phyloP scores from a whole-genome alignment of 2,329 filamentous ascomycete genomes.

The Ophiosphaerella korrae region DNA sequence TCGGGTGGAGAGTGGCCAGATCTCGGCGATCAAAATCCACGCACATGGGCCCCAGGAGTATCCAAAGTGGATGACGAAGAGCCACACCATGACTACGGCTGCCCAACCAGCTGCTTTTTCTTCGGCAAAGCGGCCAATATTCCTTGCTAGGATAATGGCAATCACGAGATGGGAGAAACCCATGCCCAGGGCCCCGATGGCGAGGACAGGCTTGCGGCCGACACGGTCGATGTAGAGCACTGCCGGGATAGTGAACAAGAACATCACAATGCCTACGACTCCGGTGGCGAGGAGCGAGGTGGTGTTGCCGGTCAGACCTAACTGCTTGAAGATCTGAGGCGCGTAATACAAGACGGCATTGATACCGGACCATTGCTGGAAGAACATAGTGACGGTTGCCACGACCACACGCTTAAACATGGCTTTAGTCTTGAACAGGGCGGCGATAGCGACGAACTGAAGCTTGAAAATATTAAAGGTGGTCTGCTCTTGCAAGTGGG shows the following conservation, averaged over 20 bases:
- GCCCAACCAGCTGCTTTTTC: conserved; percentile 71
- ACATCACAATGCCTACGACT: conserved; percentile 73
- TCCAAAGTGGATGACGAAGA: conserved; percentile 76
- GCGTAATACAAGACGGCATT: conserved; percentile 47
- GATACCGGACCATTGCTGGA: conserved; percentile 59
- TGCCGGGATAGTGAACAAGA: conserved; percentile 68
- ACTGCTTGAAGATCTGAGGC: conserved; percentile 51
- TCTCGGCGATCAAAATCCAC: conserved; percentile 76
- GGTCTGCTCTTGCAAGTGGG: conserved; percentile 65
- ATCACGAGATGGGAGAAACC: conserved; percentile 72
- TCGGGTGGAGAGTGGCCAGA: conserved; percentile 71
- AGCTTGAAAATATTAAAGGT: conserved; percentile 60
- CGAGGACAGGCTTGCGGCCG: conserved; percentile 67
- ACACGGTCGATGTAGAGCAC: conserved; percentile 69
- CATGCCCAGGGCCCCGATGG: conserved; percentile 72
- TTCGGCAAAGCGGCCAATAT: conserved; percentile 61
- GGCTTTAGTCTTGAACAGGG: conserved; percentile 66
- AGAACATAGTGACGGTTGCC: conserved; percentile 58
- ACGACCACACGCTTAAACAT: conserved; percentile 72
- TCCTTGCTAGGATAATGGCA: conserved; percentile 69
- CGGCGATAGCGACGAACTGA: conserved; percentile 70
- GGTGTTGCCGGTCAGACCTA: conserved; percentile 54
- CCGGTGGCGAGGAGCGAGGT: conserved; percentile 69
- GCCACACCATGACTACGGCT: conserved; percentile 71
- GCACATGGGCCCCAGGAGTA: conserved; percentile 76